These are phyloP conservation scores for Glebionis coronaria DNA, from an alignment of 129 eudicot genomes.

Conservation along the genomic window DNA sequence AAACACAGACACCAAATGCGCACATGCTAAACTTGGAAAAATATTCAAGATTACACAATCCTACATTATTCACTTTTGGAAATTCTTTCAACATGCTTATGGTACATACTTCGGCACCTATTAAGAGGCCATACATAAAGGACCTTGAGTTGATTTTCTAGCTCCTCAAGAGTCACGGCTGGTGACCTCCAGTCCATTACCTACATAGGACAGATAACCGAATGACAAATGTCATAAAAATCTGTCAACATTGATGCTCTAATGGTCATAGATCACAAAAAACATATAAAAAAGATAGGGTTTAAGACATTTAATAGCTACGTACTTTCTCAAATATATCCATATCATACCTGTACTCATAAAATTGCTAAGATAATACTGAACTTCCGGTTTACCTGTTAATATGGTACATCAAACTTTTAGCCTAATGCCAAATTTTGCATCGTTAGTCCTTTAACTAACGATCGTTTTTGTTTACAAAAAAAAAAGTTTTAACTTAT, in stretches of 20 bases:
- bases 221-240: background rate
- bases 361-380: too few species aligned
- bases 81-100: background rate
- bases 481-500: too few species aligned
- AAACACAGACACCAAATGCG: background rate
- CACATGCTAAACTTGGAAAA: background rate
- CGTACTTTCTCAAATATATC: too few species aligned
- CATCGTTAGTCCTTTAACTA: too few species aligned
- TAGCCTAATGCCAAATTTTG: too few species aligned
- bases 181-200: conserved; percentile 92
- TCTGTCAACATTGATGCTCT: background rate
- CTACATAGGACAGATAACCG: conserved; percentile 39
- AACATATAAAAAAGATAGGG: background rate
- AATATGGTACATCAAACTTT: too few species aligned
- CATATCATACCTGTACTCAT: too few species aligned
- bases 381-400: too few species aligned
- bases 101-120: background rate
- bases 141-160: background rate
- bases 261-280: background rate
- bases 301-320: too few species aligned
- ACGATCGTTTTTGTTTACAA: too few species aligned
- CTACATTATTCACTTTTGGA: background rate
- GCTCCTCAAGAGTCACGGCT: conserved; percentile 29
- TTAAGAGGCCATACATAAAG: background rate
- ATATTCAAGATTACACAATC: background rate